Evolutionary conservation across 2,329 filamentous ascomycete genomes (phyloP), one percentile per base, ranked within the genome.

Genomic region (Phaeosphaeriaceae sp.): DNA sequence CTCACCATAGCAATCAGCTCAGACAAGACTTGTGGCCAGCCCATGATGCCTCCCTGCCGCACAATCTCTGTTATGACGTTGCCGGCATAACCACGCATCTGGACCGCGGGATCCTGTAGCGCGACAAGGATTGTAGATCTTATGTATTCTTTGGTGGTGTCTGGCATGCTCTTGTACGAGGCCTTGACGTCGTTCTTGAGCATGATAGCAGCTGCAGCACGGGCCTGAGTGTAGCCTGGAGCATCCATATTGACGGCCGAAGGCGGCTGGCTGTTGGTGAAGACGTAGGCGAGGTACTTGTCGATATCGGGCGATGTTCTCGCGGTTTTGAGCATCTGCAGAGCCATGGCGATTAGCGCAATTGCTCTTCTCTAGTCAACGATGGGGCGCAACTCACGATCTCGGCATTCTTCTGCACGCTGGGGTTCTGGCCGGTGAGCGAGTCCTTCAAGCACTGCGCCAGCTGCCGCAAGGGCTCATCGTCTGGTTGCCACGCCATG

Each of bases 41-140:
- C 90, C 74, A 96, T 82, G 65, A 99, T 84, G 48, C 93, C 93
- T 48, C 93, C 93, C 65, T 90, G 88, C 67, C 88, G 88, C 60
- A 99, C 88, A 68, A 97, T 84, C 79, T 98, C 94, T 42, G 95
- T 97, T 68, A 97, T 94, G 72, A 98, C 92, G 75, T 91, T 97
- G 63, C 95, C 95, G 31, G 93, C 90, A 73, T 92, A 93, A 76
- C 88, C 93, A 72, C 95, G 89, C 73, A 99, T 93, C 78, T 94
- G 91, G 1, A 85, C 79, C 74, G 90, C 91, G 62, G 86, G 85
- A 78, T 99, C 95, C 76, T 93, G 91, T 54, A 99, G 84, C 15
- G 90, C 90, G 59, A 90, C 79, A 55, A 96, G 86, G 13, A 96
- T 86, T 33, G 91, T 88, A 51, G 91, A 86, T 76, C 91, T 92